Base-by-base conservation (phyloP, 78 protist species). In the Diacronema lutheri region DNA sequence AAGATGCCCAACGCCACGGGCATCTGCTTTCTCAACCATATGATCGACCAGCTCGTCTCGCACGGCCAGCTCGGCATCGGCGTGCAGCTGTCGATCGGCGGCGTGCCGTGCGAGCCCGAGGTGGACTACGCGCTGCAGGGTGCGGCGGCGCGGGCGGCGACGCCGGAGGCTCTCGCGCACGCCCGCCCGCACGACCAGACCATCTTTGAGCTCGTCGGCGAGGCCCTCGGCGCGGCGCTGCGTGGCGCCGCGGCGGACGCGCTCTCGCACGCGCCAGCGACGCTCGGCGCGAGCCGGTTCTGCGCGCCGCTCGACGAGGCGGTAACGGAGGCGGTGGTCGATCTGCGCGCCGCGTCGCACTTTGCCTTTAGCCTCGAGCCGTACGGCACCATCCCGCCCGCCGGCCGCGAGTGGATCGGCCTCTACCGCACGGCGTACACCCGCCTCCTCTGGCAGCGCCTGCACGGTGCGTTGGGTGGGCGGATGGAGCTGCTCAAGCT, bases 261-360 rank as follows among this genome's bases (percentile, higher is more conserved):
- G 35, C 13, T 11, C 35, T 3, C 26, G 4, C 26, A 1, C 16
- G 61, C 61, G 61, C 25, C 23, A 21, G 6, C 16, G 61, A 16
- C 61, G 5, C 23, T 1, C 50, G 61, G 20, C 20, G 23, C 23
- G 26, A 56, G 5, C 23, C n/a, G 7, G 1, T 68, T 68, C n/a
- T 38, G 41, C 33, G 25, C 35, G 29, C 76, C 76, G 46, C 76
- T 68, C 31, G 76, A 68, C 76, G 76, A 68, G 76, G 76, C 55
- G 0, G 10, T 68, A 1, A 13, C 50, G n/a, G 76, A 68, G 50
- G 76, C 46, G 25, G 20, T 21, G 35, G 40, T 68, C 50, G 25
- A 33, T 14, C 50, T 68, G n/a, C 33, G 66, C 35, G 35, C 21
- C 33, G 66, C 11, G 10, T n/a, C n/a, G n/a, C 33, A 35, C 35